Evolutionary conservation across 306 rosid genomes (phyloP), one percentile per base, ranked within the genome.

Genomic region (Medicago lupulina): DNA sequence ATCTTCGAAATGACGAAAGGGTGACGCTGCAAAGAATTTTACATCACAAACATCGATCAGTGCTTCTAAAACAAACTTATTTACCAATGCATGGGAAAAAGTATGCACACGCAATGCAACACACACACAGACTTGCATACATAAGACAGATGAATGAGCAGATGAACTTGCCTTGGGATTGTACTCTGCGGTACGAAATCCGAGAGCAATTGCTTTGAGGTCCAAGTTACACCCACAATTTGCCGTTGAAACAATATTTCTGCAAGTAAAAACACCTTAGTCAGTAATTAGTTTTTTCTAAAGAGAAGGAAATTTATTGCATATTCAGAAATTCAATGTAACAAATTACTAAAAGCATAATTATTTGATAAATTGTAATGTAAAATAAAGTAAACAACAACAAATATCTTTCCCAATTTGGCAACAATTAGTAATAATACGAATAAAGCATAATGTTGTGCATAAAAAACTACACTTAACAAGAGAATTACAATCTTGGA

Each of bases 1-100:
- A 95, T 95, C 87, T 93, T 90, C 99, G 92, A 92, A 50, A 92
- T 95, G 71, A 95, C 99, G 19, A 97, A 97, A 61, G 97, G 97
- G 83, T 90, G 90, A 76, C 99, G 99, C 99, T 95, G 90, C 73
- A 85, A 49, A 63, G 64, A 61, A 60, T 55, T 25, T 25, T 53
- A 60, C 36, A 85, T 21, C 9, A 60, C 17, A 78, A 70, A 67
- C 17, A 61, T 80, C 28, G 1, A 25, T 25, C 55, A 76, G 68
- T 60, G 12, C 4, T 40, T 39, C 34, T 50, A 12, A 7, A 59
- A 51, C 23, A 7, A 46, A 34, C 9, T 23, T 19, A 17, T 23
- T 23, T n/a, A 53, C 40, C 2, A 21, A 51, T n/a, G 38, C 34
- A 25, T 8, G 8, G 14, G 39, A 41, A 60, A 5, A 23, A 44